Evolutionary conservation across 2,329 filamentous ascomycete genomes (phyloP).

Genomic region (Amphichorda felina): DNA sequence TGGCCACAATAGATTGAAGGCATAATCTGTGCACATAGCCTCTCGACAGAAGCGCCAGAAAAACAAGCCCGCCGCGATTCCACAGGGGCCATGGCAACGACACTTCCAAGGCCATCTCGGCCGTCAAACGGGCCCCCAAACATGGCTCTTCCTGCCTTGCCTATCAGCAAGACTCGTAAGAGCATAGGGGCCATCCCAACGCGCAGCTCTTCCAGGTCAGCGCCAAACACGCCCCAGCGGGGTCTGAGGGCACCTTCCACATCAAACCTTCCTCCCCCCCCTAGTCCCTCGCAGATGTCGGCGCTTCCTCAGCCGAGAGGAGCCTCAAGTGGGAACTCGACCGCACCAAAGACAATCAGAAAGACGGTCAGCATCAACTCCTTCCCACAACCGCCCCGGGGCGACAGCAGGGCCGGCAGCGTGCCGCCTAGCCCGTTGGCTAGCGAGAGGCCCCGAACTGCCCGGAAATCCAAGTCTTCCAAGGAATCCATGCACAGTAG

Average conservation of each 20-base stretch:
- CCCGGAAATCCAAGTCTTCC: slow-evolving; percentile 42
- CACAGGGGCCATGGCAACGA: slow-evolving; percentile 22
- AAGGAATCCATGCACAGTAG: slow-evolving; percentile 40
- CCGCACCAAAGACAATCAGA: slow-evolving; percentile 49
- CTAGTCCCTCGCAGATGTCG: slow-evolving; percentile 37
- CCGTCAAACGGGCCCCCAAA: slow-evolving; percentile 60
- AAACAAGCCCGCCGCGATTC: no score
- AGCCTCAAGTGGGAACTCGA: slow-evolving; percentile 39
- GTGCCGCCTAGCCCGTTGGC: slow-evolving; percentile 51
- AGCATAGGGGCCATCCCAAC: slow-evolving; percentile 39
- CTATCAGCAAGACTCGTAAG: slow-evolving; percentile 61
- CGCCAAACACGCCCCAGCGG: slow-evolving; percentile 40
- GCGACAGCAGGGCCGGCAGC: slow-evolving; percentile 42
- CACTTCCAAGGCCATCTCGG: slow-evolving; percentile 55
- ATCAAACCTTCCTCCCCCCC: slow-evolving; percentile 35
- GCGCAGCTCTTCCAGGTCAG: slow-evolving; percentile 21
- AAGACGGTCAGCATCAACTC: slow-evolving; percentile 90
- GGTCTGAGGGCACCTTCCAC: slow-evolving; percentile 48
- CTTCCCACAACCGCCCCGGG: slow-evolving; percentile 80
- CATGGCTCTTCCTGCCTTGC: slow-evolving; percentile 61
- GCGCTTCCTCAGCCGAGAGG: slow-evolving; percentile 45
- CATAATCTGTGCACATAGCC: background rate
- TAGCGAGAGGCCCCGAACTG: slow-evolving; percentile 32
- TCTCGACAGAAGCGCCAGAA: background rate
- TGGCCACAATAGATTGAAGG: no score